These are phyloP conservation scores for Pinus tabuliformis DNA, from an alignment of 75 land plant species.

Conservation along the genomic window DNA sequence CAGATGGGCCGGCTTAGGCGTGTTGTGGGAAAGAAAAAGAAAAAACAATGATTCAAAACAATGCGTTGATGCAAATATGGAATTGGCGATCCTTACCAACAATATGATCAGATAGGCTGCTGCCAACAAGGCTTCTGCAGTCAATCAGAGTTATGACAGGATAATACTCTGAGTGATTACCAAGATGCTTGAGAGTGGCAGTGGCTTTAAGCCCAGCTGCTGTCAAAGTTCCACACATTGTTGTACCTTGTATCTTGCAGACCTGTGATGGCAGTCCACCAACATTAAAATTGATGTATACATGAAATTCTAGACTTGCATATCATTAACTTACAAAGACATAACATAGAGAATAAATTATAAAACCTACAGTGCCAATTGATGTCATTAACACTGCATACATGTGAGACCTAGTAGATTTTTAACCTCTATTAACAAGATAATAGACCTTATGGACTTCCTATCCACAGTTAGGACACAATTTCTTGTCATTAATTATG, in stretches of 20 bases:
- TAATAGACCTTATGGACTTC: neutral
- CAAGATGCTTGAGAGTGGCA: conserved; percentile 34
- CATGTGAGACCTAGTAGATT: neutral
- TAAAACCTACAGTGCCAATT: too few species aligned
- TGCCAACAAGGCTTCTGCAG: conserved; percentile 67
- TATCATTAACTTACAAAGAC: neutral
- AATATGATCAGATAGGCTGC: conserved; percentile 33
- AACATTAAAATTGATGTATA: neutral
- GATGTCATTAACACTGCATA: neutral
- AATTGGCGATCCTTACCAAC: conserved; percentile 49
- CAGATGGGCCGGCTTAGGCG: too few species aligned
- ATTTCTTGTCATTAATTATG: too few species aligned
- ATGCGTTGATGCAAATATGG: neutral
- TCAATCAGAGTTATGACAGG: conserved; percentile 71
- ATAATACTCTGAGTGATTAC: conserved; percentile 63
- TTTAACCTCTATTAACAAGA: neutral
- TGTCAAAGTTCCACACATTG: conserved; percentile 56
- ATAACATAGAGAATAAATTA: too few species aligned
- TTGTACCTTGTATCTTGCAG: conserved; percentile 60
- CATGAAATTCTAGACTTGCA: neutral
- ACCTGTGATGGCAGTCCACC: conserved; percentile 31
- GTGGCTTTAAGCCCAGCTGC: conserved; percentile 83
- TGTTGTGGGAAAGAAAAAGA: too few species aligned
- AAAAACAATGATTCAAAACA: too few species aligned
- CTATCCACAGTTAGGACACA: too few species aligned